Evolutionary conservation across 768 basidiomycete genomes (phyloP), one percentile per base, ranked within the genome.

Genomic region (Zangia roseola): DNA sequence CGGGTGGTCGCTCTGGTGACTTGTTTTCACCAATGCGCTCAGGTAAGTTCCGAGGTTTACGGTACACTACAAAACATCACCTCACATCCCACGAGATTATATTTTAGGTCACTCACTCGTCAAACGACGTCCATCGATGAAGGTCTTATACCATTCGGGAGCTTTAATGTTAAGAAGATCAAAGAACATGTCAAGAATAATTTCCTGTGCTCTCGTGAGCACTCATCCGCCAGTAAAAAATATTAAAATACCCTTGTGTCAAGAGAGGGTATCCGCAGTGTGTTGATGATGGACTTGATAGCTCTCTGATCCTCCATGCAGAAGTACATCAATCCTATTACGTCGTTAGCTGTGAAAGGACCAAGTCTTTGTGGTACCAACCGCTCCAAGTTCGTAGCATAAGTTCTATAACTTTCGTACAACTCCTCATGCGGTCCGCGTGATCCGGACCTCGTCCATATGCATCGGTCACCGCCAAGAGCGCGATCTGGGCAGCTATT

Each of bases 351-450:
- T 21, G 21, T n/a, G 46, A 40, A 35, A 40, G n/a, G 26, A 50
- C 24, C 14, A 9, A 47, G 33, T 10, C 33, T 12, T 26, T 13
- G 12, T 14, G 16, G 24, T 21, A 71, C 86, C 46, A 61, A 95
- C 94, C 95, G 59, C 91, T 88, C 94, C 94, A 99, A 12, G 89
- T 92, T 43, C 88, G 81, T 43, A 99, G 65, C 81, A 97, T 87
- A 36, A 86, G 74, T 45, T 86, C 82, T 30, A 95, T 83, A 45
- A 94, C 81, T 56, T 80, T 84, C 7, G 86, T 80, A 55, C 84
- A 87, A 10, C 83, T 81, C 55, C 83, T 79, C 74, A 98, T 85
- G 39, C 84, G 78, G 14, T 94, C 91, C 3, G 82, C 77, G 58
- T 93, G 84, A 35, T 86, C 85, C 10, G 80, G 64, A 0, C 86